phyloP scores from a whole-genome alignment of 148 eudicot species.

The Persicaria maculosa region DNA sequence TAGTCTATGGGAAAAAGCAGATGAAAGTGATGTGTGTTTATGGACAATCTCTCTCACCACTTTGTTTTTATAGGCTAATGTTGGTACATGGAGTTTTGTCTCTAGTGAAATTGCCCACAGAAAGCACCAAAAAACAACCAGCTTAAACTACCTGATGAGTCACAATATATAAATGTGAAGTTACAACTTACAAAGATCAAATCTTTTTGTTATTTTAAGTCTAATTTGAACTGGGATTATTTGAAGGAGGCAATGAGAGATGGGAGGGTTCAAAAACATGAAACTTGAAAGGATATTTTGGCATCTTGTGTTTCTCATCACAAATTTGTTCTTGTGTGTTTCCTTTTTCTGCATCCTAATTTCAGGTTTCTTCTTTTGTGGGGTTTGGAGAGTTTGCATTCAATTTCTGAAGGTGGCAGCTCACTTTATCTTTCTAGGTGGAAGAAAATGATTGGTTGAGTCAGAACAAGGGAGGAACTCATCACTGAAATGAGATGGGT shows the following conservation, averaged over 20 bases:
- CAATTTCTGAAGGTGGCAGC: conserved; percentile 6
- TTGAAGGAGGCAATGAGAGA: not conserved
- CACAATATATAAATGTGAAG: too few species aligned
- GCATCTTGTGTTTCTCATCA: not conserved
- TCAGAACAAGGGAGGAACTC: not conserved
- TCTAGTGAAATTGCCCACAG: too few species aligned
- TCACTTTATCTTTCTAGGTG: not conserved
- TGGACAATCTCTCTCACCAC: conserved; percentile 17
- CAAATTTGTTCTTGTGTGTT: not conserved
- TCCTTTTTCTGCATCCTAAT: conserved; percentile 2
- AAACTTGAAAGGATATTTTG: conserved; percentile 9
- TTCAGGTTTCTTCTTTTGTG: conserved; percentile 12
- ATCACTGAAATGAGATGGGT: not conserved
- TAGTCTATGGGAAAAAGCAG: conserved; percentile 13
- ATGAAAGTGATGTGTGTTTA: conserved; percentile 27
- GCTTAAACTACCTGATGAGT: too few species aligned
- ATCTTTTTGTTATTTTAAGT: too few species aligned
- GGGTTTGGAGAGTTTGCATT: not conserved
- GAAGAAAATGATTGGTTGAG: not conserved
- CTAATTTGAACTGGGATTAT: too few species aligned
- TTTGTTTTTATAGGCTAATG: not conserved
- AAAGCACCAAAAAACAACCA: too few species aligned
- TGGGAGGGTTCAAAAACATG: not conserved
- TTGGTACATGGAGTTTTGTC: too few species aligned
- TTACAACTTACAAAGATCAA: too few species aligned